Conservation (phyloP, 805 yeast genomes). For the Kazachstania martiniae region DNA sequence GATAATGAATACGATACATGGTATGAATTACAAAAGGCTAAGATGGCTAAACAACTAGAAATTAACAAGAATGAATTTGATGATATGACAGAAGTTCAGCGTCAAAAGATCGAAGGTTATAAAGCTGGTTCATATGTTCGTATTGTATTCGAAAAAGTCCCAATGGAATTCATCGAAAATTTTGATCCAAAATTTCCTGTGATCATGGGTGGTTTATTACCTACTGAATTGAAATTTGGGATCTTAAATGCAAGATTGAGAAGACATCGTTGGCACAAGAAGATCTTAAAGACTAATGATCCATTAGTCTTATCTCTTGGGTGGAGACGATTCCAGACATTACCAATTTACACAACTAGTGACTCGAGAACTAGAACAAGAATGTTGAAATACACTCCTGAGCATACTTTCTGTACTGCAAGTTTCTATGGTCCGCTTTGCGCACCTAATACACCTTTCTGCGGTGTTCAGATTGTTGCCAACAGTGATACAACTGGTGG, state of each 20-base stretch:
- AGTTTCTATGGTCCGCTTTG: slow-evolving; percentile 95
- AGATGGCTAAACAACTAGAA: slow-evolving; percentile 91
- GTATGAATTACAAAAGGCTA: slow-evolving; percentile 95
- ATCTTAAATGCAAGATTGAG: slow-evolving; percentile 86
- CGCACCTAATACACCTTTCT: slow-evolving; percentile 94
- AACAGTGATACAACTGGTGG: slow-evolving; percentile 76
- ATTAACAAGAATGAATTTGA: slow-evolving; percentile 77
- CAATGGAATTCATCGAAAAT: slow-evolving; percentile 83
- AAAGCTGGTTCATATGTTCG: slow-evolving; percentile 92
- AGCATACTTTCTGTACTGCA: slow-evolving; percentile 92
- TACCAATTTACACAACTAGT: slow-evolving; percentile 90
- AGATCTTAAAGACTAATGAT: slow-evolving; percentile 88
- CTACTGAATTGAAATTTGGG: slow-evolving; percentile 90
- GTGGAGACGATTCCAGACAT: slow-evolving; percentile 96
- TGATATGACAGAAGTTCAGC: slow-evolving; percentile 61
- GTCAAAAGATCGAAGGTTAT: slow-evolving; percentile 80
- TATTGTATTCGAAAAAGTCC: slow-evolving; percentile 68
- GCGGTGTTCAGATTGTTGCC: slow-evolving; percentile 86
- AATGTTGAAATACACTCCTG: slow-evolving; percentile 97
- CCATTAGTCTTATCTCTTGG: slow-evolving; percentile 90
- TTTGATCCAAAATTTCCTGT: slow-evolving; percentile 81
- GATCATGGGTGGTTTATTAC: slow-evolving; percentile 79
- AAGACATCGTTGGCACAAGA: slow-evolving; percentile 98
- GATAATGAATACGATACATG: slow-evolving; percentile 87
- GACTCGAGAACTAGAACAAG: slow-evolving; percentile 97